A percentile compares a stretch with the other conserved stretches of the same genome.
Evolutionary conservation across 345 rosid species (phyloP).

Genomic region (Euphorbia peplus): DNA sequence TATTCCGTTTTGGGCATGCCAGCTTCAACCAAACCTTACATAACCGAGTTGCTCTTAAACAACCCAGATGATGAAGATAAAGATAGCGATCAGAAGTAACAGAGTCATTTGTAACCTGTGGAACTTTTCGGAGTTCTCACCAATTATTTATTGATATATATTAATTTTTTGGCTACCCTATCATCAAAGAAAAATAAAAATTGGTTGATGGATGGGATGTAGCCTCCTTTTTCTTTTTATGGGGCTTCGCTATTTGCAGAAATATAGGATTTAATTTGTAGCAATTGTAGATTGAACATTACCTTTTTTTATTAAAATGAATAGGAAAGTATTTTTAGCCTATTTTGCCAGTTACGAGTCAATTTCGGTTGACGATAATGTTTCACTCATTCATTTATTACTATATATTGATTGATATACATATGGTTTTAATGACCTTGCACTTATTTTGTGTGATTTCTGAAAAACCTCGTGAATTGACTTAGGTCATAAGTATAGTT

Average conservation of each 20-base stretch:
- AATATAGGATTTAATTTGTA: conserved; percentile 37
- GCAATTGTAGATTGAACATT: conserved; percentile 16
- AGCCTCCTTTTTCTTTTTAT: conserved; percentile 11
- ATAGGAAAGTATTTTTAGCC: background rate
- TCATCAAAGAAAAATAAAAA: conserved; percentile 19
- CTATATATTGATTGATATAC: too few relatives aligned
- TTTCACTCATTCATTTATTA: too few relatives aligned
- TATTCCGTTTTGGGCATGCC: conserved; percentile 12
- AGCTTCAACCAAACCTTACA: conserved; percentile 10
- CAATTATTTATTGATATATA: conserved; percentile 21
- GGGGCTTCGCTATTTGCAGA: conserved; percentile 48
- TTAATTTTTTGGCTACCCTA: conserved; percentile 18
- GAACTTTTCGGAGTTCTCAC: conserved; percentile 10
- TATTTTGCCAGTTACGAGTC: too few relatives aligned
- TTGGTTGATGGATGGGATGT: background rate
- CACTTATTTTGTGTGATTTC: background rate
- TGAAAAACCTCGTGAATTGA: background rate
- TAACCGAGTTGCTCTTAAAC: conserved; percentile 10
- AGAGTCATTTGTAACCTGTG: conserved; percentile 6
- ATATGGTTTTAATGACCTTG: too few relatives aligned
- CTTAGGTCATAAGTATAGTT: too few relatives aligned
- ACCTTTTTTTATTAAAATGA: conserved; percentile 11
- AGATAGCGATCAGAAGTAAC: conserved; percentile 22
- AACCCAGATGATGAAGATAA: conserved; percentile 15
- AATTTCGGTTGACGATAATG: too few relatives aligned